These are phyloP conservation scores for Rheum nobile DNA, from an alignment of 148 eudicot genomes.

Conservation along the genomic window DNA sequence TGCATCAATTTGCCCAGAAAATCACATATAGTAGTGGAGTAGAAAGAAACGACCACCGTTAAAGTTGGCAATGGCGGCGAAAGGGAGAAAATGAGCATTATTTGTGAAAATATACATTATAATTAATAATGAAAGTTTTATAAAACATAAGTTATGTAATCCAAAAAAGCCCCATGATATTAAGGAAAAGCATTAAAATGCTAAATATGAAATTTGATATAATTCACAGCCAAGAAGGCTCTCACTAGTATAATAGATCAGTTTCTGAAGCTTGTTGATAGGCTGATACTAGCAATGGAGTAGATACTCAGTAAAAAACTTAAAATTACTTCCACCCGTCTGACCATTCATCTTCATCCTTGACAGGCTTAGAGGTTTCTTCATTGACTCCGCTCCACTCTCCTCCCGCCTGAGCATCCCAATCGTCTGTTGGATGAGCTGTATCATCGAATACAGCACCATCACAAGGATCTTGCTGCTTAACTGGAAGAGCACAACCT, in stretches of 20 bases:
- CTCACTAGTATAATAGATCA: background rate
- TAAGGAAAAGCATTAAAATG: too few relatives aligned
- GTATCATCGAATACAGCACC: background rate
- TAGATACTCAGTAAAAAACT: background rate
- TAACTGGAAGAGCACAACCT: conserved; percentile 80
- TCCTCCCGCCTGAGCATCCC: conserved; percentile 8
- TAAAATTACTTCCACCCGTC: conserved; percentile 43
- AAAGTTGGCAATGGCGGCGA: too few relatives aligned
- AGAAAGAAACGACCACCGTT: too few relatives aligned
- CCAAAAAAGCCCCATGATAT: too few relatives aligned
- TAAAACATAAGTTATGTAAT: too few relatives aligned
- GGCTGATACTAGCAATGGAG: background rate
- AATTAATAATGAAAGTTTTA: too few relatives aligned
- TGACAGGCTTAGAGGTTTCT: background rate
- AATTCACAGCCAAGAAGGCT: background rate
- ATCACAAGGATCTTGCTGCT: conserved; percentile 14
- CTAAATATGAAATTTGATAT: background rate
- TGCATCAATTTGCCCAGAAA: too few relatives aligned
- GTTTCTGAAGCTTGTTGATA: background rate
- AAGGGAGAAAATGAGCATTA: too few relatives aligned
- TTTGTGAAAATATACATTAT: too few relatives aligned
- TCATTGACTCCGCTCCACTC: background rate
- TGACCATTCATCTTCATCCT: conserved; percentile 35
- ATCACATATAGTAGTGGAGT: too few relatives aligned
- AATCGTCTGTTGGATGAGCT: conserved; percentile 1